Evolutionary conservation across 2,329 filamentous ascomycete species (phyloP).

Genomic region (Fusarium pseudograminearum): DNA sequence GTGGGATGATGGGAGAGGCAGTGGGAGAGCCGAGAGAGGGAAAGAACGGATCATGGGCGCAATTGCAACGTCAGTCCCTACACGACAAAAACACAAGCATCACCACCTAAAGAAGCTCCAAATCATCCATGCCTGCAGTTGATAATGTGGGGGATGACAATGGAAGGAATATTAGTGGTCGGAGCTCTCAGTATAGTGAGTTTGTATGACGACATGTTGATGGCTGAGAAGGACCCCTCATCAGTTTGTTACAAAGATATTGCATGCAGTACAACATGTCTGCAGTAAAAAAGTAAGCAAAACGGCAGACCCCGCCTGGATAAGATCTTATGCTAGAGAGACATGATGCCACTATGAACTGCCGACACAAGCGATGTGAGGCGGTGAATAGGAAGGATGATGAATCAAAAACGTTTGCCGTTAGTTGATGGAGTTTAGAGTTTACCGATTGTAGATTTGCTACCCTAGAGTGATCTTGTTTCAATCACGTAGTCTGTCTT

Average conservation of each 20-base stretch:
- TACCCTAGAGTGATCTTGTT: conserved; percentile 23
- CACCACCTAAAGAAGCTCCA: conserved; percentile 31
- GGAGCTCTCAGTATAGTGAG: conserved; percentile 13
- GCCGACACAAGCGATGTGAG: conserved; percentile 2
- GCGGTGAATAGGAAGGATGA: conserved; percentile 23
- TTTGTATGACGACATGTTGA: conserved; percentile 42
- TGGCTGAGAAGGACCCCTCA: conserved; percentile 1
- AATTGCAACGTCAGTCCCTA: conserved; percentile 7
- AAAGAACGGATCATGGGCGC: conserved; percentile 31
- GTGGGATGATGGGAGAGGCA: conserved; percentile 15
- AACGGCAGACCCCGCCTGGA: conserved; percentile 2
- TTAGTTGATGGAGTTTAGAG: conserved; percentile 6
- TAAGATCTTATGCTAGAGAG: background rate
- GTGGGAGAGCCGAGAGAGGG: conserved; percentile 20
- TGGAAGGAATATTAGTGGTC: conserved; percentile 38
- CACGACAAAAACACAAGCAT: conserved; percentile 25
- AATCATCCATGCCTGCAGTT: conserved; percentile 32
- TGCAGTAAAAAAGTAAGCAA: conserved; percentile 18
- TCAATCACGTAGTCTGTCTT: conserved; percentile 9
- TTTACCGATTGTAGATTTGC: background rate
- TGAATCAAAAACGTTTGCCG: background rate
- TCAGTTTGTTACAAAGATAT: background rate
- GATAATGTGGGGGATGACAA: conserved; percentile 48
- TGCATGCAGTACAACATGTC: conserved; percentile 1
- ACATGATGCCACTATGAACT: conserved; percentile 20